Base-by-base conservation (phyloP, 2,329 filamentous ascomycete species). In the Ascochyta viciae-villosae region DNA sequence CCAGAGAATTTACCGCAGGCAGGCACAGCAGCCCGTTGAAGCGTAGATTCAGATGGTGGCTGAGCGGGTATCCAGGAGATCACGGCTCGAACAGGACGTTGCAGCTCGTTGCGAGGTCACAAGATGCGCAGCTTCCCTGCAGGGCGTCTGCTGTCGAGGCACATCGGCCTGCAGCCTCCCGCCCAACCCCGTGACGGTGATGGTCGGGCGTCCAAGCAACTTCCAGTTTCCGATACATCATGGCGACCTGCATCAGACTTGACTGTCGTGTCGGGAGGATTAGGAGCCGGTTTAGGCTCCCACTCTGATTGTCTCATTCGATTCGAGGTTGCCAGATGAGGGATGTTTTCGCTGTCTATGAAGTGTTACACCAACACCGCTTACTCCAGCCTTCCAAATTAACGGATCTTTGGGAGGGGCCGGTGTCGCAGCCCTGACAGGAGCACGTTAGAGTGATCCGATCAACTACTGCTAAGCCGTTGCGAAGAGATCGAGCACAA, bases 111-210 rank as follows among this genome's bases (percentile, higher is more conserved):
- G 57, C 59, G 50, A 66, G 61, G 66, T 72, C 66, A 74, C 70
- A 65, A 65, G 67, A 68, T 65, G 54, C 52, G 63, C 64, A 65
- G 61, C 62, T 62, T 57, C 55, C 46, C 67, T 71, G 66, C 70
- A 71, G 66, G 56, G 63, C 66, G 61, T 67, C 64, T 64, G 64
- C 54, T 67, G 57, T 69, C 54, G 66, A 67, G 65, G 51, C 59
- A 68, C 69, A 68, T 63, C 50, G 58, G 49, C 51, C 62, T 75
- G 73, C 73, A 74, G 72, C 72, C 72, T 75, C 72, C 72, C 72
- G 72, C 60, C 42, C 57, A 44, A 64, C 58, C 65, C 67, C 70
- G 66, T 73, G 69, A 74, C 64, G 60, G 58, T 58, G 43, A 68
- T 63, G 61, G 52, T 57, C 59, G 62, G 58, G 62, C 63, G 56